Percentiles rank a stretch among this genome's conserved stretches.
Conservation (phyloP, 345 rosid genomes). For the Corymbia maculata region DNA sequence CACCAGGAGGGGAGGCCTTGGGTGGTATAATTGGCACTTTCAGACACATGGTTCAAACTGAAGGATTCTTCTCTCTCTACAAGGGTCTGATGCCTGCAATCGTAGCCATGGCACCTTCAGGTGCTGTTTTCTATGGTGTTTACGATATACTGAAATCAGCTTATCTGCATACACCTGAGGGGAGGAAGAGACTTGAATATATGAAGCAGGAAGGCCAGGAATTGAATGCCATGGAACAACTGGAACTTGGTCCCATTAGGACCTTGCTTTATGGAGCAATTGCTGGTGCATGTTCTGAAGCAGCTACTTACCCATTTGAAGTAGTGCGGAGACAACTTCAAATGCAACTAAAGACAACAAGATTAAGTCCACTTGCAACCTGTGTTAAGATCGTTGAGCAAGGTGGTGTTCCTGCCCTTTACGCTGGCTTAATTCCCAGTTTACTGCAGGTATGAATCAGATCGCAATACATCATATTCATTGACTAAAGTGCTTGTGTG, state of each 20-base stretch:
- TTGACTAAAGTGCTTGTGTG: not conserved
- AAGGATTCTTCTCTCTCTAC: constrained; percentile 87
- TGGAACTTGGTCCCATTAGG: constrained; percentile 73
- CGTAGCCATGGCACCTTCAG: constrained; percentile 83
- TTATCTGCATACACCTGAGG: constrained; percentile 73
- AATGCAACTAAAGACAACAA: constrained; percentile 59
- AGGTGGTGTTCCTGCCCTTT: constrained; percentile 86
- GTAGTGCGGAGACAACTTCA: constrained; percentile 92
- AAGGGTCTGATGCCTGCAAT: constrained; percentile 80
- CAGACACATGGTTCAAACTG: constrained; percentile 61
- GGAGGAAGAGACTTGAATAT: constrained; percentile 50
- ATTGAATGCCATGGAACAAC: constrained; percentile 59
- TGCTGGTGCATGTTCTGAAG: constrained; percentile 89
- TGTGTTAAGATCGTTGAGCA: constrained; percentile 58
- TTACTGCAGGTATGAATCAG: constrained; percentile 58
- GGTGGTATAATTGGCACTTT: constrained; percentile 80
- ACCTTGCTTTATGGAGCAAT: constrained; percentile 83
- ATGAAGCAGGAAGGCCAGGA: constrained; percentile 60
- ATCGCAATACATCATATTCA: not conserved
- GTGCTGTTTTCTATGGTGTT: constrained; percentile 91
- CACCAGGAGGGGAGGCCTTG: constrained; percentile 89
- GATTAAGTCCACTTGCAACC: constrained; percentile 56
- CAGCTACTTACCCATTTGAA: constrained; percentile 91
- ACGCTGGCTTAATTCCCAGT: constrained; percentile 80
- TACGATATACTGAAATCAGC: constrained; percentile 79